Evolutionary conservation across 2,329 filamentous ascomycete genomes (phyloP), one percentile per base, ranked within the genome.

Genomic region (Zymoseptoria passerinii): DNA sequence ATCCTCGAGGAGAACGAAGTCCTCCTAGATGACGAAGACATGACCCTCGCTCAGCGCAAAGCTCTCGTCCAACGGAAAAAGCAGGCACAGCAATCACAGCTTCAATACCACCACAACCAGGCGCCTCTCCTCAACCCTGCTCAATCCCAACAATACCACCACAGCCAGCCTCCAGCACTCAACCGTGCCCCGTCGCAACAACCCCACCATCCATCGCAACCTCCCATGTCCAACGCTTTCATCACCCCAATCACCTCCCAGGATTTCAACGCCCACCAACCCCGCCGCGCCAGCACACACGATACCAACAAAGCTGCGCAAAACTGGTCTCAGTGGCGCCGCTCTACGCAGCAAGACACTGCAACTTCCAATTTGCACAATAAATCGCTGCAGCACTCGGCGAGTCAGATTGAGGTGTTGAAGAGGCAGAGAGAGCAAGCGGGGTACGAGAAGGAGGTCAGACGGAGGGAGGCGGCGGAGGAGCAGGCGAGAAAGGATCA

Each of bases 31-130:
- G 81, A 83, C 63, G 76, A 92, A 60, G 83, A 91, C 57, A 78
- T 92, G 64, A 86, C 89, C 0, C 78, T 94, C 18, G 87, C 83
- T 49, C 83, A 88, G 66, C 84, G 88, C 55, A 68, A 72, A 61
- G 68, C 69, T 16, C 55, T 73, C 16, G 69, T 77, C 9, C 72
- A 76, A 60, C 59, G 54, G 53, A 59, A 63, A 48, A 23, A 52
- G 28, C 50, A 60, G 16, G 51, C 56, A 49, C 53, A 52, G 13
- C 53, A 58, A 16, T 16, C 51, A 50, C n/a, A 50, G 52, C 19
- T 60, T 56, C 52, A 50, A 19, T 51, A 40, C 48, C 35, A 51
- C 28, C 20, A 56, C 13, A 50, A 35, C 18, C 23, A 35, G 29
- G 40, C 16, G 18, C 27, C 51, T 1, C 48, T 13, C 13, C 35